Evolutionary conservation across 208 protist species (phyloP), one percentile per base, ranked within the genome.

Genomic region (Leishmania braziliensis): DNA sequence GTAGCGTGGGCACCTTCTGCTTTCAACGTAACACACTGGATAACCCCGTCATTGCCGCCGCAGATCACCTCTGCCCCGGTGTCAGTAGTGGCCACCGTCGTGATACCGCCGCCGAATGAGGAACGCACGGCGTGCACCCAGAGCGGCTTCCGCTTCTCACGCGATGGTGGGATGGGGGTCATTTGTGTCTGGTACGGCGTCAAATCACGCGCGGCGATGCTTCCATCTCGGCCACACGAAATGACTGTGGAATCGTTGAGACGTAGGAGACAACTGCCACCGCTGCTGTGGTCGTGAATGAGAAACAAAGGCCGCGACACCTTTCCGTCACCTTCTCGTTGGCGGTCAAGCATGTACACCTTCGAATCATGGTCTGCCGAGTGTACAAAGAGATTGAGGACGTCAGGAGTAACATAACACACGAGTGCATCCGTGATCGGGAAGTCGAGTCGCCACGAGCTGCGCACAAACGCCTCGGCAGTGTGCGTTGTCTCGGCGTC

Each of bases 301-400:
- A 95, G 76, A 77, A 95, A 93, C 23, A 91, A 82, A 14, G 93
- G 93, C n/a, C 93, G 92, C 23, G 94, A 77, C 48, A 91, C 80
- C 36, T 84, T 84, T n/a, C 77, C 72, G 26, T 98, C 92, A 23
- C 79, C 80, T 54, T 93, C 92, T 43, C 86, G 73, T n/a, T 81
- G 81, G n/a, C 89, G 89, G 36, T 96, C 91, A 48, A 98, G 71
- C 12, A 83, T 85, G 83, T 98, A 98, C 29, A 98, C 75, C 79
- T 97, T 97, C 5, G 93, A 91, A 81, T 96, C 92, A 70, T 94
- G 95, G 81, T 98, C 95, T 43, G 90, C 68, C 20, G 95, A 97
- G 77, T 94, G 88, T 43, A 89, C 88, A 29, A 96, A 84, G 62
- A 97, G 70, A 66, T 98, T 95, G 63, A 95, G 78, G 26, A 89